Percentiles rank a stretch among this genome's conserved stretches.
These are phyloP conservation scores for Corinectria fuckeliana DNA, from an alignment of 2,329 filamentous ascomycete species.

Conservation along the genomic window DNA sequence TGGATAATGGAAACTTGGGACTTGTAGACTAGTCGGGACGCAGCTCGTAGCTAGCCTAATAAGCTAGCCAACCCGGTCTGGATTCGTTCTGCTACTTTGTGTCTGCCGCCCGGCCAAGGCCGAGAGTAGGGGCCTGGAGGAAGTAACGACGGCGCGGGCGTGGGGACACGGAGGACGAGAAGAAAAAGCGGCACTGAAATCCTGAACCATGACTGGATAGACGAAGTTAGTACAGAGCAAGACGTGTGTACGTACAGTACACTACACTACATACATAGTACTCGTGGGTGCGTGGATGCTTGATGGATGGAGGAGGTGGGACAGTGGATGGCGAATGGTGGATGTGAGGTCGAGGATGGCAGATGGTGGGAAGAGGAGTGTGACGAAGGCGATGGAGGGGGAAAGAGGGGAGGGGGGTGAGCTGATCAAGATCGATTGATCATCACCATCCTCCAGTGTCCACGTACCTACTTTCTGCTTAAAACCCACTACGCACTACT, in stretches of 20 bases:
- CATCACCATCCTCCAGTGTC: slow-evolving; percentile 1
- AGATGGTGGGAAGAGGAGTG: slow-evolving; percentile 3
- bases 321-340: background rate
- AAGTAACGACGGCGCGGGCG: slow-evolving; percentile 6
- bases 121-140: slow-evolving; percentile 10
- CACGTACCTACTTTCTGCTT: too few species aligned
- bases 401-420: slow-evolving; percentile 7
- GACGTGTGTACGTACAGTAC: background rate
- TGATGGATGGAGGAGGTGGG: background rate
- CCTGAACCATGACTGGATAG: slow-evolving; percentile 6
- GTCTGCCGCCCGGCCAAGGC: slow-evolving; percentile 15
- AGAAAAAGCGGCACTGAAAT: slow-evolving; percentile 7
- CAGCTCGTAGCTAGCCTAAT: slow-evolving; percentile 2
- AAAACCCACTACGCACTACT: background rate
- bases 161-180: slow-evolving; percentile 6
- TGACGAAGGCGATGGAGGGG: background rate
- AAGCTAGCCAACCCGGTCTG: slow-evolving; percentile 14
- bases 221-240: background rate
- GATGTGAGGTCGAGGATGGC: background rate
- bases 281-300: background rate
- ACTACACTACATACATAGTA: too few species aligned
- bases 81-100: background rate
- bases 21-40: slow-evolving; percentile 6
- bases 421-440: background rate
- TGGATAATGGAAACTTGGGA: background rate